Base-by-base conservation (phyloP, 2,329 filamentous ascomycete species). In the Chaetoscypha palmicola region DNA sequence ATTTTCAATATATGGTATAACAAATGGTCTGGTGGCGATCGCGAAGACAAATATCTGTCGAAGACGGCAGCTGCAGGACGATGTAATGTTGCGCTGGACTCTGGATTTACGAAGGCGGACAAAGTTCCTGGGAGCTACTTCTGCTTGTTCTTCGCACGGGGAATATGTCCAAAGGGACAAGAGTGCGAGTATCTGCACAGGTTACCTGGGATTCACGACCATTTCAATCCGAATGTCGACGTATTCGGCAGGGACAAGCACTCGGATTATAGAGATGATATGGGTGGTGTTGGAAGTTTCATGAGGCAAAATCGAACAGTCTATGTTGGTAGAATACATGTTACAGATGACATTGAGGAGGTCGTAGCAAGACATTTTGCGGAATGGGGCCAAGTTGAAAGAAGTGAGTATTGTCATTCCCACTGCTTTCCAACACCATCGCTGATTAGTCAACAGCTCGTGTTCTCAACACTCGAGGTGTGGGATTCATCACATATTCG, bases 1-100 rank as follows among this genome's bases (percentile, higher is more conserved):
- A 88, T 90, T 46, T 98, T 92, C 74, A 98, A 98, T 66, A 94
- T 94, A 60, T 96, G 90, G 91, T 95, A 96, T 69, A 96, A 95
- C 70, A 97, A 96, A 67, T 97, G 91, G 90, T 85, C 83, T 1
- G 92, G 92, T 54, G 92, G 92, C 59, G 92, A 98, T 66, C 79
- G 89, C 48, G 91, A 97, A 62, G 89, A 94, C 69, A 88, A 90
- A 57, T 89, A 91, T 60, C 76, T 89, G 3, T 87, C 84, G 26
- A 83, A 96, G 61, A 85, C 82, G 17, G 77, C 82, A 11, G 91
- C 92, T 3, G 81, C 84, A 52, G 84, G 83, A 2, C 85, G 94
- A 43, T 97, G 92, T 72, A 92, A 90, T 61, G 72, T 98, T 48
- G 82, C 82, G 1, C 79, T 75, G 49, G 92, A 92, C 61, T 79